Evolutionary conservation across 805 yeast species (phyloP), one percentile per base, ranked within the genome.

Genomic region (Barnettozyma sucrosica): DNA sequence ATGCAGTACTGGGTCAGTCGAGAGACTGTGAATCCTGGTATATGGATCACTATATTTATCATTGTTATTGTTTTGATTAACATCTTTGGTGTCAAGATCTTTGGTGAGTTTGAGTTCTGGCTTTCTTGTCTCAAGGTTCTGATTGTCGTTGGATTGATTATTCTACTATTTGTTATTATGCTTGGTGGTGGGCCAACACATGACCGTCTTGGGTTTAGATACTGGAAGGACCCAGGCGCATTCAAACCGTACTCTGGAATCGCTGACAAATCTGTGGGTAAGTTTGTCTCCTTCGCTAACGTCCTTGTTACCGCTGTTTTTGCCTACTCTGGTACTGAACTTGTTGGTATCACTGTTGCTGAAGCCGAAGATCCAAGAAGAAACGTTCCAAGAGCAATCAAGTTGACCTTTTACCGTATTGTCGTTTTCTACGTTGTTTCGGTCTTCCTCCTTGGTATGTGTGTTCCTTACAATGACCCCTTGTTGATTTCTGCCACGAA

Each of bases 111-210:
- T 37, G 84, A 79, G 56, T 77, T 78, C 45, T 59, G 76, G 43
- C 66, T 77, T 36, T 70, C 77, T 1, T 57, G 70, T 41, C 57
- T 76, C 39, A 77, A 77, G 56, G 74, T 78, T 19, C 74, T 57
- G 72, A 83, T 81, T 81, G 68, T 56, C 6, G 25, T 53, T 80
- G 37, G 89, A 85, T n/a, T 85, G 42, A 83, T 86, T 49, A 51
- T 86, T 14, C 63, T 83, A 44, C 68, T 84, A 45, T 73, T 84
- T 53, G 67, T 81, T 49, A 76, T 85, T 51, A 82, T 84, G 67
- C 69, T 81, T 48, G 95, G 95, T 50, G 95, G 93, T 46, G 86
- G 81, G 25, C 90, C 92, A 53, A 72, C 73, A 38, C 83, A 81
- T 57, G 89, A 84, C 56, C 74, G 92, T 64, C 66, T 77, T 30